A percentile compares a stretch with the other conserved stretches of the same genome.
phyloP scores from a whole-genome alignment of 345 rosid species.

The Corchorus capsularis region DNA sequence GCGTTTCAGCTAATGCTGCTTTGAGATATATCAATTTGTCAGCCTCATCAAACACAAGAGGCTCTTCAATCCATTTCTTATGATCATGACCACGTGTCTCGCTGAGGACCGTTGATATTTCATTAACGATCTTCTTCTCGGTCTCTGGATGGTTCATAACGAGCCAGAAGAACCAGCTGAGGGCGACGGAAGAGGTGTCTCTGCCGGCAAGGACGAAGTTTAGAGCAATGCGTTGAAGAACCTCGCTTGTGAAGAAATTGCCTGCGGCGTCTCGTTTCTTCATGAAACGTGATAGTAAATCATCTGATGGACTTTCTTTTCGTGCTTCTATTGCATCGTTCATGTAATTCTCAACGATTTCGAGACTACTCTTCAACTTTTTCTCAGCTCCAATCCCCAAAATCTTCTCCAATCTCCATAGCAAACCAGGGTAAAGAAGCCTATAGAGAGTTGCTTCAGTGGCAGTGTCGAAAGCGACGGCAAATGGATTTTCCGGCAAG shows the following conservation, averaged over 20 bases:
- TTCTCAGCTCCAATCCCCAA: constrained; percentile 65
- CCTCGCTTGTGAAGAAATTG: constrained; percentile 50
- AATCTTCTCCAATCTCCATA: constrained; percentile 67
- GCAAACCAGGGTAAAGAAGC: constrained; percentile 67
- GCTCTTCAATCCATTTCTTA: constrained; percentile 66
- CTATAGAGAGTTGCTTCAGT: constrained; percentile 86
- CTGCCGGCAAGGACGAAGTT: constrained; percentile 94
- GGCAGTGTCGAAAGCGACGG: constrained; percentile 75
- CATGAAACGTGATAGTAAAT: constrained; percentile 78
- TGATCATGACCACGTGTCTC: constrained; percentile 67
- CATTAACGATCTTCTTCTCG: constrained; percentile 64
- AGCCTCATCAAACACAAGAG: constrained; percentile 78
- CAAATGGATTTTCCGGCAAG: constrained; percentile 72
- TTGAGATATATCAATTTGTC: constrained; percentile 73
- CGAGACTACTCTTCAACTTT: constrained; percentile 52
- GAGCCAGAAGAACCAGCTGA: constrained; percentile 96
- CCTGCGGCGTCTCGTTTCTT: constrained; percentile 73
- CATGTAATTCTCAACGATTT: constrained; percentile 69
- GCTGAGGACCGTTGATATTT: constrained; percentile 56
- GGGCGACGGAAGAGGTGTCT: constrained; percentile 89
- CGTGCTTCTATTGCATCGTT: constrained; percentile 64
- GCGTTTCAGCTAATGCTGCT: constrained; percentile 86
- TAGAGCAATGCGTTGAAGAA: constrained; percentile 83
- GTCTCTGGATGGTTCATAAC: constrained; percentile 67
- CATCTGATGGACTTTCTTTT: constrained; percentile 76